These are phyloP conservation scores for Trifolium dubium DNA, from an alignment of 306 rosid genomes.

Conservation along the genomic window DNA sequence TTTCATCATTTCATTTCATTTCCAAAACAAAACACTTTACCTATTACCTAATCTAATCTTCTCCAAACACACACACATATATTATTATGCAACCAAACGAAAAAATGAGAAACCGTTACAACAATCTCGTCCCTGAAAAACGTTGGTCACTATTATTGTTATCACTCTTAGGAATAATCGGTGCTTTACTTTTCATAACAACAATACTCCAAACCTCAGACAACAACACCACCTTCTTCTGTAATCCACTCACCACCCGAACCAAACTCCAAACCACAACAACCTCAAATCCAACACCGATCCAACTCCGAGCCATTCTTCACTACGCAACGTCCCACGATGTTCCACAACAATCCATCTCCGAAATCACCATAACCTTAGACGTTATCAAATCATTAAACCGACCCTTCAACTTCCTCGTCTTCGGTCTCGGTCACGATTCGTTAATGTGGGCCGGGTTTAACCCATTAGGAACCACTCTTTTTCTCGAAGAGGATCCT, in stretches of 20 bases:
- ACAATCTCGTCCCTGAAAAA: neutral
- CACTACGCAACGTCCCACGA: slow-evolving; percentile 78
- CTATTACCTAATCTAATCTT: neutral
- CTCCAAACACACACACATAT: neutral
- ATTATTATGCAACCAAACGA: slow-evolving; percentile 13
- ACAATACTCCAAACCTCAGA: slow-evolving; percentile 45
- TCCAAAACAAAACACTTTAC: neutral
- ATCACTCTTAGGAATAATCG: slow-evolving; percentile 46
- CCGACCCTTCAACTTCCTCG: slow-evolving; percentile 73
- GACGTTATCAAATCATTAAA: slow-evolving; percentile 56
- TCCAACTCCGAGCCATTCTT: slow-evolving; percentile 61
- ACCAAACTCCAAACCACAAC: neutral
- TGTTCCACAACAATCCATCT: slow-evolving; percentile 65
- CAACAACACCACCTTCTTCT: slow-evolving; percentile 46
- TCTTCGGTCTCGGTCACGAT: slow-evolving; percentile 80
- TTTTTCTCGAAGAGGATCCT: slow-evolving; percentile 87
- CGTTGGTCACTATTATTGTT: slow-evolving; percentile 24
- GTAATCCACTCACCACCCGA: slow-evolving; percentile 38
- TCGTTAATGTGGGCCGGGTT: slow-evolving; percentile 89
- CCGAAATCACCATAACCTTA: slow-evolving; percentile 62
- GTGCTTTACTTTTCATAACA: slow-evolving; percentile 47
- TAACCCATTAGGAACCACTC: slow-evolving; percentile 69
- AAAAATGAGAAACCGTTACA: slow-evolving; percentile 44
- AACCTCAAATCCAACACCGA: slow-evolving; percentile 8
- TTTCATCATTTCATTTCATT: neutral